Evolutionary conservation across 208 protist species (phyloP).

Genomic region (Novymonas esmeraldas): DNA sequence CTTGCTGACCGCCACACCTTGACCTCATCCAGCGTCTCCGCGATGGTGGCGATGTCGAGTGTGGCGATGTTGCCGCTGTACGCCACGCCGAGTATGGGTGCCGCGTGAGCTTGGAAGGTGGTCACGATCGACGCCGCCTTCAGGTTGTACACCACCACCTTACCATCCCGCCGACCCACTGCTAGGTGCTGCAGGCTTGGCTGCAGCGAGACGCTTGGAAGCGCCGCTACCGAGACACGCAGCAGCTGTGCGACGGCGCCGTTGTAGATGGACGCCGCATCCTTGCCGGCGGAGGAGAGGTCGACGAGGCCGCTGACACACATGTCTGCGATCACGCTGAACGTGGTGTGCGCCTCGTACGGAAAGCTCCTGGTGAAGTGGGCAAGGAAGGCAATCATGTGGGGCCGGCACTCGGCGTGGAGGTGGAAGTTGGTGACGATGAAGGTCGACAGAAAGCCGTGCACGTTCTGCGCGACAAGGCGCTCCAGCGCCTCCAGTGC

Average conservation of each 20-base stretch:
- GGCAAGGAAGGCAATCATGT: slow-evolving; percentile 38
- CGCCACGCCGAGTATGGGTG: slow-evolving; percentile 59
- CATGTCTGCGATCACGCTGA: slow-evolving; percentile 28
- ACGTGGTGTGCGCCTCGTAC: slow-evolving; percentile 22
- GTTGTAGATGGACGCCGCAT: slow-evolving; percentile 39
- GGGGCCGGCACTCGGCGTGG: slow-evolving; percentile 22
- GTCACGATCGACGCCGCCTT: slow-evolving; percentile 59
- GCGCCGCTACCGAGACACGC: slow-evolving; percentile 34
- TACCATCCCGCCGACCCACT: slow-evolving; percentile 62
- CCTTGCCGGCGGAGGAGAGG: slow-evolving; percentile 18
- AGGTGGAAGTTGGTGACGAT: slow-evolving; percentile 26
- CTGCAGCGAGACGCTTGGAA: slow-evolving; percentile 83
- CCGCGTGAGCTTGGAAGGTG: slow-evolving; percentile 58
- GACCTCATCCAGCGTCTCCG: slow-evolving; percentile 62
- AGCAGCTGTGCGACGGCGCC: slow-evolving; percentile 50
- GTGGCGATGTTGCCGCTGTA: slow-evolving; percentile 75
- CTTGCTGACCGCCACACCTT: slow-evolving; percentile 66
- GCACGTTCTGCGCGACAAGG: slow-evolving; percentile 31
- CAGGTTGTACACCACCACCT: slow-evolving; percentile 70
- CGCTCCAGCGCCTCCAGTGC: slow-evolving; percentile 34
- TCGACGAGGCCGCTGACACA: slow-evolving; percentile 13
- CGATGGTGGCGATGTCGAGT: slow-evolving; percentile 75
- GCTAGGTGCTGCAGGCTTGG: slow-evolving; percentile 68
- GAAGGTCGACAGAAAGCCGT: slow-evolving; percentile 28
- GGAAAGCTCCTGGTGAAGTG: slow-evolving; percentile 38